A percentile compares a stretch with the other conserved stretches of the same genome.
Conservation (phyloP, 192 early-diverging fungal genomes). For the Linnemannia exigua region DNA sequence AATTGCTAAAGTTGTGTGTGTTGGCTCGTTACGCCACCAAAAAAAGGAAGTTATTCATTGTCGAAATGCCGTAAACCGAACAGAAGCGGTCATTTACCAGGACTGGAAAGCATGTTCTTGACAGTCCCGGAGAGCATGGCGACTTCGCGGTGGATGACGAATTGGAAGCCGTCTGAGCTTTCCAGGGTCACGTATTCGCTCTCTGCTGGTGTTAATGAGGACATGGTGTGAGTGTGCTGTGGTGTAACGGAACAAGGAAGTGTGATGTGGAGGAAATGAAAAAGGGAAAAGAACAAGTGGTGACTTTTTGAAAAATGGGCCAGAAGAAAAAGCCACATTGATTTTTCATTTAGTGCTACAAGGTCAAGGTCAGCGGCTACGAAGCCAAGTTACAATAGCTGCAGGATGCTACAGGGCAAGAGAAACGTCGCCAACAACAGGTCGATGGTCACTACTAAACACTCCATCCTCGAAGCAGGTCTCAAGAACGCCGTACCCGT, state of each 20-base stretch:
- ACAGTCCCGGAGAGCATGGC: slow-evolving; percentile 95
- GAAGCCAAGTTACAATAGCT: too few relatives aligned
- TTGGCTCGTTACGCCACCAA: slow-evolving; percentile 39
- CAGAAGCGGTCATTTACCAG: slow-evolving; percentile 62
- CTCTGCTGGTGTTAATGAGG: slow-evolving; percentile 26
- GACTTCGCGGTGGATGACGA: slow-evolving; percentile 87
- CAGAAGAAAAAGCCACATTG: too few relatives aligned
- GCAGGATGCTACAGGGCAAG: background rate
- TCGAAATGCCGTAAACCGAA: background rate
- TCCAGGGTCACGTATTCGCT: slow-evolving; percentile 84
- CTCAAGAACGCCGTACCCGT: slow-evolving; percentile 16
- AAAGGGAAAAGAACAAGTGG: too few relatives aligned
- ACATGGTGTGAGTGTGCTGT: background rate
- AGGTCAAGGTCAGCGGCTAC: background rate
- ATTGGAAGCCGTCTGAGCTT: slow-evolving; percentile 92
- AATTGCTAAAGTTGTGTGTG: too few relatives aligned
- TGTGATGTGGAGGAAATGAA: background rate
- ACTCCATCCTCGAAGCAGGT: slow-evolving; percentile 22
- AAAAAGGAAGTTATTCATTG: background rate
- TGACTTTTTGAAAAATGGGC: too few relatives aligned
- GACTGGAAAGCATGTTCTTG: slow-evolving; percentile 92
- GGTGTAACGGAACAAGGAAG: background rate
- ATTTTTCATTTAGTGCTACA: too few relatives aligned
- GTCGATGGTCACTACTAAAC: slow-evolving; percentile 16
- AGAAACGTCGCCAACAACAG: slow-evolving; percentile 17